Base-by-base conservation (phyloP, 1,284 basidiomycete species). In the Salmacisia buchloeana region DNA sequence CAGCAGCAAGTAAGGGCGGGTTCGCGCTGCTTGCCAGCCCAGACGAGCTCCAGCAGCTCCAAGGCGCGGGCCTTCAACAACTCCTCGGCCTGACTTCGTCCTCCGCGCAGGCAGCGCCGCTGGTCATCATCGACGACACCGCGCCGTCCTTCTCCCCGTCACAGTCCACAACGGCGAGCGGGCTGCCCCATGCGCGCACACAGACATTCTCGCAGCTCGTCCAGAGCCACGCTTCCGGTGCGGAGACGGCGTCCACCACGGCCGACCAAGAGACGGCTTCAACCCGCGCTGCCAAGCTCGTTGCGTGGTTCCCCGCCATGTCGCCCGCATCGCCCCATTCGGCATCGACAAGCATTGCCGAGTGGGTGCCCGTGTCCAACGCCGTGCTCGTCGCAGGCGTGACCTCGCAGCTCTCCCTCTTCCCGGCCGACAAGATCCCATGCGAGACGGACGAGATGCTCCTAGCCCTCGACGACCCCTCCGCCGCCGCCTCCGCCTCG, bases 401-500 rank as follows among this genome's bases (percentile, higher is more conserved):
- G 52, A 74, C 72, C 1, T 61, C 74, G 5, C 72, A 75, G 45
- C 67, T 76, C 21, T 65, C 66, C 60, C 62, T 70, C 52, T 76
- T 71, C 69, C 69, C 73, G 5, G 70, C 72, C 7, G 74, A 76
- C 66, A 70, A 72, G 62, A 72, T 75, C 45, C 74, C 74, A 7
- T 65, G 36, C 43, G 41, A 61, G 1, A 18, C 58, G 23, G 73
- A 75, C 58, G 67, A 66, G 33, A 62, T 78, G 43, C 68, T 75
- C 21, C 63, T 75, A 29, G 74, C 73, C 27, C 38, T 57, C 9
- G 25, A 52, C 23, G 46, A 27, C n/a, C 18, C 41, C 18, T 18
- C 41, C 23, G n/a, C n/a, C n/a, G n/a, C n/a, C n/a, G n/a, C n/a
- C n/a, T n/a, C n/a, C n/a, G n/a, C n/a, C n/a, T n/a, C n/a, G n/a